These are phyloP conservation scores for Candida verbasci DNA, from an alignment of 805 yeast genomes.

Conservation along the genomic window DNA sequence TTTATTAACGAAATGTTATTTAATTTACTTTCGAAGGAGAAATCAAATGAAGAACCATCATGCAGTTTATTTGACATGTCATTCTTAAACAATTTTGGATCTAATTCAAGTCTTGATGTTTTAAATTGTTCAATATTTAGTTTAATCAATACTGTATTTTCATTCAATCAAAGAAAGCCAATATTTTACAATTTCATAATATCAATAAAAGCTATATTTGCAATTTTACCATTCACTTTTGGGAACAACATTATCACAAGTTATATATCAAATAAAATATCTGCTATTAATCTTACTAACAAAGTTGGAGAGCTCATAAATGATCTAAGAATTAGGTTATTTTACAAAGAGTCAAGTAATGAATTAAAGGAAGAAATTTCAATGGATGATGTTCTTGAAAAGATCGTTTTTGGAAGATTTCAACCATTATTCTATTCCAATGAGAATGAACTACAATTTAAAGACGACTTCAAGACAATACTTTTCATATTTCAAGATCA, in stretches of 20 bases:
- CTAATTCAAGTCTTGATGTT: slow-evolving; percentile 1
- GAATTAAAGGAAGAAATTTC: slow-evolving; percentile 4
- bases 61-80: too few species aligned
- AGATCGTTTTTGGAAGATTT: slow-evolving; percentile 6
- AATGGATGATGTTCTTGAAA: slow-evolving; percentile 12
- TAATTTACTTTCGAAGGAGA: not conserved
- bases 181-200: slow-evolving; percentile 8
- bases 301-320: slow-evolving; percentile 4
- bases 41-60: not conserved
- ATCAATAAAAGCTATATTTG: slow-evolving; percentile 2
- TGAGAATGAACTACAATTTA: slow-evolving; percentile 16
- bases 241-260: slow-evolving; percentile 2
- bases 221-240: slow-evolving; percentile 6
- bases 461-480: slow-evolving; percentile 12
- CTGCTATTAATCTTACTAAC: not conserved
- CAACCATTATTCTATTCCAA: slow-evolving; percentile 8
- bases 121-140: slow-evolving; percentile 10
- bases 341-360: slow-evolving; percentile 7
- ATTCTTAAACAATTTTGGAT: too few species aligned
- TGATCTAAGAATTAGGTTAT: slow-evolving; percentile 6
- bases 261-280: slow-evolving; percentile 1
- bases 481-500: slow-evolving; percentile 14
- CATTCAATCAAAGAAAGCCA: slow-evolving; percentile 12
- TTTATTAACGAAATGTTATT: slow-evolving; percentile 19
- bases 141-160: slow-evolving; percentile 10